Conservation (phyloP, 2,329 filamentous ascomycete genomes). For the Neopestalotiopsis sp. region DNA sequence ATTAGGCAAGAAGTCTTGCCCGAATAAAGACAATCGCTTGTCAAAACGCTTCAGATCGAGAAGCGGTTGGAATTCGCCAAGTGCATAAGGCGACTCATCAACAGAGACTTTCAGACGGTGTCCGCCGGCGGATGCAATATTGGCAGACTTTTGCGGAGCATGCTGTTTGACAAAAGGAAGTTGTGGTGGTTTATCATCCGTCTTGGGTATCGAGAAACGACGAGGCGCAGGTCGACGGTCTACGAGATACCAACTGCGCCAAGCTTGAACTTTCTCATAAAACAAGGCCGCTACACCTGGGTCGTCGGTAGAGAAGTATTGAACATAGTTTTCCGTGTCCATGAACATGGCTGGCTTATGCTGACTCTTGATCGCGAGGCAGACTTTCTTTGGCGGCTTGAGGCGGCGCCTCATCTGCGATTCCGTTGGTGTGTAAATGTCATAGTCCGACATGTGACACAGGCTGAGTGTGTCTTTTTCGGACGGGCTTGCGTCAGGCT, state of each 20-base stretch:
- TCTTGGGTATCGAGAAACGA: slow-evolving; percentile 32
- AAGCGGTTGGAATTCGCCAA: slow-evolving; percentile 72
- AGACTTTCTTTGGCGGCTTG: slow-evolving; percentile 83
- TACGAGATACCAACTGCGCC: slow-evolving; percentile 92
- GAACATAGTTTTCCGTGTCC: slow-evolving; percentile 83
- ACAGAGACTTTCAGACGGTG: slow-evolving; percentile 46
- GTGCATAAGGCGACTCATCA: slow-evolving; percentile 62
- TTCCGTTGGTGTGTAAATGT: slow-evolving; percentile 81
- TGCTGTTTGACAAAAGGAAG: slow-evolving; percentile 31
- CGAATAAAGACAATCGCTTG: slow-evolving; percentile 54
- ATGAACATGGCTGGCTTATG: slow-evolving; percentile 86
- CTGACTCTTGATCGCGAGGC: slow-evolving; percentile 90
- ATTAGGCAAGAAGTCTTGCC: slow-evolving; percentile 46
- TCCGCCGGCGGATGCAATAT: slow-evolving; percentile 36
- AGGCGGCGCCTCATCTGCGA: slow-evolving; percentile 72
- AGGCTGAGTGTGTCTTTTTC: slow-evolving; percentile 73
- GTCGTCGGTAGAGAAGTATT: slow-evolving; percentile 89
- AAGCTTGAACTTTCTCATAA: slow-evolving; percentile 73
- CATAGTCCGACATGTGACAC: slow-evolving; percentile 90
- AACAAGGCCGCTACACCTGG: slow-evolving; percentile 69
- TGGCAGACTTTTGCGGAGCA: slow-evolving; percentile 35
- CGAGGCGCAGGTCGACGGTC: slow-evolving; percentile 59
- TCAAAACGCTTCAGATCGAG: slow-evolving; percentile 66
- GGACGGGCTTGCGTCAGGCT: slow-evolving; percentile 58
- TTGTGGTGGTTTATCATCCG: slow-evolving; percentile 35